Percentiles rank a stretch among this genome's conserved stretches.
Conservation (phyloP, 768 basidiomycete species). For the Boletus vinaceobasis region DNA sequence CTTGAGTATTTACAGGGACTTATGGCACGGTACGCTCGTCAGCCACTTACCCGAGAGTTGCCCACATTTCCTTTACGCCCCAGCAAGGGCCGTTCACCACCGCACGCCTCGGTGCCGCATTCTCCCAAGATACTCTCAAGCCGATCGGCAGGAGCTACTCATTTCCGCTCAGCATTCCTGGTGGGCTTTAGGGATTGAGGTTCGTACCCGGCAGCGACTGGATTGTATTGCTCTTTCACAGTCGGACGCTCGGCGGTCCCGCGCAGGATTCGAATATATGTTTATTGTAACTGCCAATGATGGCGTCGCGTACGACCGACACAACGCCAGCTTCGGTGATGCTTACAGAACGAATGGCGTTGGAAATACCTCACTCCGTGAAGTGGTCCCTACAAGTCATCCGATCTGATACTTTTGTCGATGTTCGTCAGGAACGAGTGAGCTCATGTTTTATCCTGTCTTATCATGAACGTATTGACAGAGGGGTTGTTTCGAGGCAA, state of each 20-base stretch:
- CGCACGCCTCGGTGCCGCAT: conserved; percentile 22
- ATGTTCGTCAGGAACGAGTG: conserved; percentile 26
- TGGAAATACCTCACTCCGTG: conserved; percentile 19
- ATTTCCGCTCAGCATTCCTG: conserved; percentile 29
- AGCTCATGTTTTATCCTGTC: neutral
- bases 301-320: neutral
- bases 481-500: conserved; percentile 1
- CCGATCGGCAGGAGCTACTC: conserved; percentile 23
- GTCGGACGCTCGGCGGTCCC: conserved; percentile 29
- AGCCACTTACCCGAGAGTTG: conserved; percentile 23
- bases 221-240: conserved; percentile 31
- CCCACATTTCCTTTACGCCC: conserved; percentile 20
- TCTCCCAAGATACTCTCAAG: conserved; percentile 9
- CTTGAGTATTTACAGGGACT: too few species aligned
- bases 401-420: conserved; percentile 27
- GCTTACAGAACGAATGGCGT: conserved; percentile 29
- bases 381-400: conserved; percentile 31
- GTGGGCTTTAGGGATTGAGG: conserved; percentile 29
- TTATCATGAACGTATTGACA: neutral
- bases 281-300: conserved; percentile 20
- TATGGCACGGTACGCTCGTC: conserved; percentile 18
- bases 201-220: conserved; percentile 29
- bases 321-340: conserved; percentile 17
- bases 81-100: conserved; percentile 20
- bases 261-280: conserved; percentile 29